Evolutionary conservation across 1,284 basidiomycete genomes (phyloP), one percentile per base, ranked within the genome.

Genomic region (Neonothopanus nambi): DNA sequence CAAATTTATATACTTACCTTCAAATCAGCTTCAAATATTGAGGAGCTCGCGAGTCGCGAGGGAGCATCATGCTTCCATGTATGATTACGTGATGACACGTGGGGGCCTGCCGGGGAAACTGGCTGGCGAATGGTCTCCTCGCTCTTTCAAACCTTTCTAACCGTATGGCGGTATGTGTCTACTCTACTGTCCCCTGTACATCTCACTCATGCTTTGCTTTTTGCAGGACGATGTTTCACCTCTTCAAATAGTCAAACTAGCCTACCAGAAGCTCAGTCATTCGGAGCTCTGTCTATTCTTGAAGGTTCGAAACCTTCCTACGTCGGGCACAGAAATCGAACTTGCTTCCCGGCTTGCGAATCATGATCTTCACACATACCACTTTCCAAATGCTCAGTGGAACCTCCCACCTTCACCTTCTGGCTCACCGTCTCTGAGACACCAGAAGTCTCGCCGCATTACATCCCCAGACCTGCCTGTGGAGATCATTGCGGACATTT

Each of bases 251-350:
- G 78, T 86, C 53, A 73, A 77, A 58, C 75, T 77, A 63, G 89
- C 87, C n/a, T 91, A 91, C 67, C 71, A 77, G 60, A 81, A 80
- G 57, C 74, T 91, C 59, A 76, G 76, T 21, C 81, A 77, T 63
- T 73, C 81, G 37, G 86, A 91, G 60, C 80, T 91, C 56, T 67
- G 84, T 35, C 77, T 91, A 54, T 91, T 91, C 66, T 82, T 87
- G 66, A 80, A 81, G 70, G 77, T 85, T 48, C 80, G 89, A 57
- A 82, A 77, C 51, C 72, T 91, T 11, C 81, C 85, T 43, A 80
- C 76, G 0, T 70, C 77, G 13, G 89, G 88, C 39, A 73, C 79
- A 41, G 73, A 84, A 58, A 50, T 64, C 46, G 87, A 89, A 52
- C 81, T 90, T 33, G 84, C 82, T 36, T 78, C 79, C 11, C 77